Conservation (phyloP, 805 yeast genomes). For the Metschnikowia reukaufii region DNA sequence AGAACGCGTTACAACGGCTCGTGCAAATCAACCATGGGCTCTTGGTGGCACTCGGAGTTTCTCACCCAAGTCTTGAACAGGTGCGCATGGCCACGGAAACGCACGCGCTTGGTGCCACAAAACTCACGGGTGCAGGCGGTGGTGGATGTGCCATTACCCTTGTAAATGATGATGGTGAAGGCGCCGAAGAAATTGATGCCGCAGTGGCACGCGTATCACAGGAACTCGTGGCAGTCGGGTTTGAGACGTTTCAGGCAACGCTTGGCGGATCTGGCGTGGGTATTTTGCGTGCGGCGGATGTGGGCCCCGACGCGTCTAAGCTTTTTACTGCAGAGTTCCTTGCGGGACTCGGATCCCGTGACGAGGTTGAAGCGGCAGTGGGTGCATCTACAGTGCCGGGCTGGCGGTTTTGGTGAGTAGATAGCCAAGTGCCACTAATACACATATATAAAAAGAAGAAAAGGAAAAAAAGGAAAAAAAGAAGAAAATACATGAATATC, state of each 20-base stretch:
- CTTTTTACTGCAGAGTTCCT: constrained; percentile 40
- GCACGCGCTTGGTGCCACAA: constrained; percentile 75
- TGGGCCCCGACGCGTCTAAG: constrained; percentile 10
- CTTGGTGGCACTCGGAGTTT: constrained; percentile 81
- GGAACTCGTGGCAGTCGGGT: constrained; percentile 49
- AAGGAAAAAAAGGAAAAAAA: no score
- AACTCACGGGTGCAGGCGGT: constrained; percentile 98
- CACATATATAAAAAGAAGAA: not conserved
- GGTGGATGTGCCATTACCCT: constrained; percentile 98
- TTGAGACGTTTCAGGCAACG: constrained; percentile 72
- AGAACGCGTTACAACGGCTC: constrained; percentile 54
- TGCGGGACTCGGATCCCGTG: constrained; percentile 38
- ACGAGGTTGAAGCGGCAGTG: constrained; percentile 47
- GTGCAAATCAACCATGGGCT: constrained; percentile 85
- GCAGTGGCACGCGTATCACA: constrained; percentile 36
- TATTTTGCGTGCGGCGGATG: constrained; percentile 25
- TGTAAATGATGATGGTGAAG: constrained; percentile 52
- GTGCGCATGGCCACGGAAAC: constrained; percentile 67
- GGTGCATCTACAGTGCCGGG: constrained; percentile 43
- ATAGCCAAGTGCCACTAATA: not conserved
- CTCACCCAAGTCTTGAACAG: constrained; percentile 86
- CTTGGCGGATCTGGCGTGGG: constrained; percentile 94
- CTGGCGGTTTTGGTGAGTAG: constrained; percentile 65
- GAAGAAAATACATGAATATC: no score
- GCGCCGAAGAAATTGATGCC: no score